These are phyloP conservation scores for Trichothecium sympodiale DNA, from an alignment of 2,329 filamentous ascomycete genomes.

Conservation along the genomic window DNA sequence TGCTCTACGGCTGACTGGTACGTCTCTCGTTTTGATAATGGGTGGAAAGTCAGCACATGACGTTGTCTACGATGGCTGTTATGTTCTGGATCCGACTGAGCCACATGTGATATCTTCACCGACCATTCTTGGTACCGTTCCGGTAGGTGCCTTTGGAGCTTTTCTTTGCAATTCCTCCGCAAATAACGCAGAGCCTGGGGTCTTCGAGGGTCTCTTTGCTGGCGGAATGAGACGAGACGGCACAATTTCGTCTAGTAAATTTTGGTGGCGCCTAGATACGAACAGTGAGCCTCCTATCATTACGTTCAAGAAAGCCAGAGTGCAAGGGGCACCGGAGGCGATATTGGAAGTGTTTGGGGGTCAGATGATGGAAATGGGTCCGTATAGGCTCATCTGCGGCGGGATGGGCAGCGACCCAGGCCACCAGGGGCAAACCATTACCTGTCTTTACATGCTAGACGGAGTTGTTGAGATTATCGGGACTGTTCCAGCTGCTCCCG, in stretches of 20 bases:
- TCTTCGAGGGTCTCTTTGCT: conserved; percentile 49
- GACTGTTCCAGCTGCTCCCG: neutral
- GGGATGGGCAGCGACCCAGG: conserved; percentile 17
- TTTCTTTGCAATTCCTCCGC: conserved; percentile 19
- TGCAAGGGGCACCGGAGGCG: neutral
- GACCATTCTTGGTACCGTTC: conserved; percentile 19
- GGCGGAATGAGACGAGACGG: conserved; percentile 63
- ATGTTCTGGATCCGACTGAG: conserved; percentile 36
- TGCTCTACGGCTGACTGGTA: conserved; percentile 38
- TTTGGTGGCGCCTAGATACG: conserved; percentile 49
- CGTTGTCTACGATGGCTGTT: conserved; percentile 36
- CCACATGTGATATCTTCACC: no score
- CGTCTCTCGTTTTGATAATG: conserved; percentile 43
- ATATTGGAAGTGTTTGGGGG: conserved; percentile 21
- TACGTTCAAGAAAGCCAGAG: conserved; percentile 19
- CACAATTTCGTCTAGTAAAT: conserved; percentile 48
- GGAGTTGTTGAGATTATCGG: conserved; percentile 16
- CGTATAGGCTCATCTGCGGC: conserved; percentile 17
- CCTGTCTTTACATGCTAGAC: conserved; percentile 15
- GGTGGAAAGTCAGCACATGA: conserved; percentile 48
- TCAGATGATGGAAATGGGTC: conserved; percentile 11
- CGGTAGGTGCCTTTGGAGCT: conserved; percentile 32
- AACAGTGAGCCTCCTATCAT: conserved; percentile 16
- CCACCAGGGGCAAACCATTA: conserved; percentile 16
- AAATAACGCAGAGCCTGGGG: conserved; percentile 12